A percentile compares a stretch with the other conserved stretches of the same genome.
Evolutionary conservation across 225 moss, liverwort and hornwort genomes (phyloP).

Genomic region (Asterella californica): DNA sequence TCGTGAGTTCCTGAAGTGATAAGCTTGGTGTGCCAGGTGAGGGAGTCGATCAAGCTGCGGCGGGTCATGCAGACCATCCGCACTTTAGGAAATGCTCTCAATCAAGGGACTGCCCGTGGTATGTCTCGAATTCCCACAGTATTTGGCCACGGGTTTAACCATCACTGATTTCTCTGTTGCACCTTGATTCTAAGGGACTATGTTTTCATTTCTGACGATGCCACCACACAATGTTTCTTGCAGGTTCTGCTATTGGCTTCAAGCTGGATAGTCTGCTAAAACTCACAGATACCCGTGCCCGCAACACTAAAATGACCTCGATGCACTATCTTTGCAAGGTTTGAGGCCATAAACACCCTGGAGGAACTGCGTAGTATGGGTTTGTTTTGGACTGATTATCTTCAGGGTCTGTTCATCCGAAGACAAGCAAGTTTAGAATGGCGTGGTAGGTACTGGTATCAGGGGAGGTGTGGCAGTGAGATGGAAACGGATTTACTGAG

Average conservation of each 20-base stretch:
- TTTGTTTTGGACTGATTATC: neutral
- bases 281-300: slow-evolving; percentile 91
- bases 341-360: neutral
- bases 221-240: neutral
- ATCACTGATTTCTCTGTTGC: neutral
- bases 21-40: slow-evolving; percentile 47
- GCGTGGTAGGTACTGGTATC: neutral
- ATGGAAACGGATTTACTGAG: neutral
- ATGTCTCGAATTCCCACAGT: neutral
- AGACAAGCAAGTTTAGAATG: neutral
- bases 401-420: neutral
- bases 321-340: slow-evolving; percentile 99
- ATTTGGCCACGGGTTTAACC: neutral
- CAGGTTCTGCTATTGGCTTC: slow-evolving; percentile 97
- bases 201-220: neutral
- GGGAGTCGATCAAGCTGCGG: slow-evolving; percentile 85
- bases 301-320: slow-evolving; percentile 96
- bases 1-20: neutral
- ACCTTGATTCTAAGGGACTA: neutral
- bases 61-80: slow-evolving; percentile 98
- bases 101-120: slow-evolving; percentile 97
- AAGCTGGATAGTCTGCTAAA: slow-evolving; percentile 95
- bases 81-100: slow-evolving; percentile 92
- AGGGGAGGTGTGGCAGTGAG: neutral
- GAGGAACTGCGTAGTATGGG: too few species aligned